phyloP scores from a whole-genome alignment of 192 early-diverging fungal species.

The Chytriomyces hyalinus region DNA sequence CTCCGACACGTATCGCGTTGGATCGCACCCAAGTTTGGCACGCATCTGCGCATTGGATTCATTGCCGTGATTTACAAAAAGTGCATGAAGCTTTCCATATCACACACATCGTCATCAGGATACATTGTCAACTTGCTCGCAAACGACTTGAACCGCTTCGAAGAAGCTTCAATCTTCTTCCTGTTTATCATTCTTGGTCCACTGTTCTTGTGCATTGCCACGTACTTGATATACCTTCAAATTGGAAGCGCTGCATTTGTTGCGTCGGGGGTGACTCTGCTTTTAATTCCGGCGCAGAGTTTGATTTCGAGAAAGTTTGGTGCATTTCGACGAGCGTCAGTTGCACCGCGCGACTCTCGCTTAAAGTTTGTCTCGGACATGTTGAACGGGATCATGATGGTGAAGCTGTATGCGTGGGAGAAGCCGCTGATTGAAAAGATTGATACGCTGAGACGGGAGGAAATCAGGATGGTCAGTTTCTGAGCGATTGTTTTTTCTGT shows the following conservation, averaged over 20 bases:
- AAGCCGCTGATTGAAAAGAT: constrained; percentile 44
- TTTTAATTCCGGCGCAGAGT: constrained; percentile 50
- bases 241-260: constrained; percentile 45
- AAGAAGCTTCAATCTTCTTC: constrained; percentile 38
- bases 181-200: constrained; percentile 49
- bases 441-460: constrained; percentile 32
- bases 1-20: constrained; percentile 22
- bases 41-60: constrained; percentile 35
- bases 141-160: constrained; percentile 47
- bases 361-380: constrained; percentile 51
- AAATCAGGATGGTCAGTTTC: constrained; percentile 26
- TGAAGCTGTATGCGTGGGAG: constrained; percentile 61
- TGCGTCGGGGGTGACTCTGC: constrained; percentile 24
- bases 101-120: constrained; percentile 43
- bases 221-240: constrained; percentile 47
- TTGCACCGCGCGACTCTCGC: constrained; percentile 39
- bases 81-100: constrained; percentile 38
- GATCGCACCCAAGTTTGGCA: constrained; percentile 7
- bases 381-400: constrained; percentile 51
- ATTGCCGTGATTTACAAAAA: constrained; percentile 41
- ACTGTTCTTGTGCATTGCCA: constrained; percentile 34
- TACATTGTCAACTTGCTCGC: constrained; percentile 43
- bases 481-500: neutral
- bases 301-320: constrained; percentile 43
- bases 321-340: constrained; percentile 27